Base-by-base conservation (phyloP, 2,329 filamentous ascomycete species). In the Fusarium nanum region DNA sequence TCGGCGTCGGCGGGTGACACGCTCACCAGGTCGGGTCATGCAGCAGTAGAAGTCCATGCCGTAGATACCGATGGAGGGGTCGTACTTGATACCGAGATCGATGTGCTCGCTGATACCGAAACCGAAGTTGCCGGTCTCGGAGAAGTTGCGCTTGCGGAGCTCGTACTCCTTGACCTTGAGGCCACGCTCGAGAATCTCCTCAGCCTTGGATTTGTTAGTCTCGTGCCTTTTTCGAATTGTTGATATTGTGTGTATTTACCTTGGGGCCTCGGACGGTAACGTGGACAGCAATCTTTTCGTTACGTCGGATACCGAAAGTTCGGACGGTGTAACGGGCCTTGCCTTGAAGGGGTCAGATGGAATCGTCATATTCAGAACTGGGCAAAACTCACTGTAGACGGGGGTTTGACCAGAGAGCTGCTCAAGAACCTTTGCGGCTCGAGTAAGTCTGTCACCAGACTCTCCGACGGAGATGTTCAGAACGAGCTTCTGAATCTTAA, bases 81-180 rank as follows among this genome's bases (percentile, higher is more conserved):
- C 94, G 89, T 98, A 98, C 92, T 99, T 99, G 93, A 99, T 99
- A 82, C 96, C 96, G 81, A 99, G 90, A 90, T 99, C 96, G 86
- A 99, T 99, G 92, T 99, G 96, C 89, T 99, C 96, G 88, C 89
- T 94, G 89, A 99, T 99, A 89, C 96, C 96, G 90, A 99, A 99
- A 79, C 96, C 96, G 84, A 99, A 99, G 92, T 98, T 97, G 84
- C 96, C 96, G 76, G 95, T 98, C 91, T 97, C 93, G 83, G 92
- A 95, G 92, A 99, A 99, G 93, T 99, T 99, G 86, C 93, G 92
- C 91, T 96, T 97, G 87, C 93, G 92, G 80, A 99, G 89, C 87
- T 99, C 96, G 89, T 99, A 99, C 88, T 99, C 96, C 94, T 99
- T 99, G 91, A 99, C 96, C 92, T 99, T 99, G 84, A 99, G 92